These are phyloP conservation scores for Emergomyces orientalis DNA, from an alignment of 2,329 filamentous ascomycete genomes.

Conservation along the genomic window DNA sequence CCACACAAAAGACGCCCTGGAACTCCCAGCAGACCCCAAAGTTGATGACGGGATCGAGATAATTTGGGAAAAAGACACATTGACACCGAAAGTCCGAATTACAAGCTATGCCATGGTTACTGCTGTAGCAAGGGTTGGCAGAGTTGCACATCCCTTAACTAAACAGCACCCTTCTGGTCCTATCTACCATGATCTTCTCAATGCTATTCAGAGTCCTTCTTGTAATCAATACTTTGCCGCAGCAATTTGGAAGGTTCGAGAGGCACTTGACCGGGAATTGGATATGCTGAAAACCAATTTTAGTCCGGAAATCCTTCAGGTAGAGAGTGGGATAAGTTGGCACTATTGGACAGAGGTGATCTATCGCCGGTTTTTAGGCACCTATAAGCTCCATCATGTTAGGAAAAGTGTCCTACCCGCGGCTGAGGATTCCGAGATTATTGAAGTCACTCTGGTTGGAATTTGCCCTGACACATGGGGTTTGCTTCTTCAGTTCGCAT, in stretches of 20 bases:
- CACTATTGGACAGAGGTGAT: background rate
- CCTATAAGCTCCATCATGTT: no score
- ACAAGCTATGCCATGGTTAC: background rate
- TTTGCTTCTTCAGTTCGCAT: background rate
- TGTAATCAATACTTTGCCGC: background rate
- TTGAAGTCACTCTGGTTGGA: background rate
- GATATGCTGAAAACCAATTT: background rate
- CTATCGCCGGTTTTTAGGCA: no score
- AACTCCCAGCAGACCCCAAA: no score
- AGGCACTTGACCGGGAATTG: background rate
- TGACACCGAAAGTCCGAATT: background rate
- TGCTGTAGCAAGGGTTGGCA: background rate
- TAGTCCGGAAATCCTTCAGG: no score
- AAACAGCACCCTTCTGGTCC: background rate
- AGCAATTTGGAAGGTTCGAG: background rate
- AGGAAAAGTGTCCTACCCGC: no score
- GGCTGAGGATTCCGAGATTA: no score
- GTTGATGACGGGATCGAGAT: background rate
- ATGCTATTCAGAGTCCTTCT: no score
- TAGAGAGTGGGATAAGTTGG: background rate
- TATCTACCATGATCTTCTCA: background rate
- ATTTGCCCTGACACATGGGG: background rate
- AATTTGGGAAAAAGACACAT: background rate
- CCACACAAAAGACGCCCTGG: no score
- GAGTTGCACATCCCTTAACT: background rate